Conservation (phyloP, 345 rosid genomes). For the Garcia nutans region DNA sequence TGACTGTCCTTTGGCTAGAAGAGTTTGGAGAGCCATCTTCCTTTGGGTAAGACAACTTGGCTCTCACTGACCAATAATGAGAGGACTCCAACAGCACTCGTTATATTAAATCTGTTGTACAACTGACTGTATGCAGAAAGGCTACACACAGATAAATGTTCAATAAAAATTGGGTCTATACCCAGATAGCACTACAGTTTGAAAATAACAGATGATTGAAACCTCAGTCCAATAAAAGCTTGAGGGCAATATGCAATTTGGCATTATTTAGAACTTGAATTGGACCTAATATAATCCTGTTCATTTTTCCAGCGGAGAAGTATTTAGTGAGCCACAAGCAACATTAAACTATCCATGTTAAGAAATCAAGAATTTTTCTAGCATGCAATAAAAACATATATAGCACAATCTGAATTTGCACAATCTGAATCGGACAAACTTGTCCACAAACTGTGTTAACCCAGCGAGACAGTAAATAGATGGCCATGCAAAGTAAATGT, state of each 20-base stretch:
- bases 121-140: neutral
- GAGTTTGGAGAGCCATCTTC: too few relatives aligned
- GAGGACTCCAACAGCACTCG: too few relatives aligned
- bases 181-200: neutral
- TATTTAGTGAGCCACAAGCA: neutral
- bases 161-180: neutral
- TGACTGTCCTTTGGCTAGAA: too few relatives aligned
- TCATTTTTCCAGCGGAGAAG: neutral
- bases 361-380: neutral
- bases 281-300: neutral
- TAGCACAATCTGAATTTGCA: neutral
- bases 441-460: neutral
- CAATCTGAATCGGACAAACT: neutral
- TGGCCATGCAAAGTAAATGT: slow-evolving; percentile 8
- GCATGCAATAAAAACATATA: neutral
- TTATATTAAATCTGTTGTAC: neutral
- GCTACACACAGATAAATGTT: neutral
- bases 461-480: slow-evolving; percentile 5
- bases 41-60: too few relatives aligned
- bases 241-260: too few relatives aligned
- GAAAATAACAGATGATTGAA: neutral
- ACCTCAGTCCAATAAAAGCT: neutral
- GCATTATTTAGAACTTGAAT: neutral
- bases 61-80: too few relatives aligned
- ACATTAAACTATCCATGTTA: neutral